A percentile compares a stretch with the other conserved stretches of the same genome.
Conservation (phyloP, 805 yeast species). For the Clavispora carvajalis region DNA sequence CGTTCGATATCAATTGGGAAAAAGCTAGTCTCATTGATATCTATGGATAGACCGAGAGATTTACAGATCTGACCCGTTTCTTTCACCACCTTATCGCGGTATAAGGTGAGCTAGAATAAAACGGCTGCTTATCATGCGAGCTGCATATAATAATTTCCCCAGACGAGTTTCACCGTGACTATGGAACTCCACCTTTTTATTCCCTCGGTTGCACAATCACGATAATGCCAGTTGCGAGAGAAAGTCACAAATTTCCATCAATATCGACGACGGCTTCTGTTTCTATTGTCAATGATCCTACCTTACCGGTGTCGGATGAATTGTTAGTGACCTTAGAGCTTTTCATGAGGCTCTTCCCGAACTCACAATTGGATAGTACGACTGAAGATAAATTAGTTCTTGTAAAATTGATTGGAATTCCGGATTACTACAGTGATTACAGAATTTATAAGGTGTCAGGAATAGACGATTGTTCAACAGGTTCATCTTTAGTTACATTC, state of each 20-base stretch:
- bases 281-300: slow-evolving; percentile 28
- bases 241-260: no score
- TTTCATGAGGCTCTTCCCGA: slow-evolving; percentile 28
- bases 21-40: no score
- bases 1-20: no score
- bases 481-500: slow-evolving; percentile 28
- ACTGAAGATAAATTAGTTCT: slow-evolving; percentile 21
- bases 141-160: slow-evolving; percentile 2
- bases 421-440: slow-evolving; percentile 30
- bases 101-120: no score
- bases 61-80: no score
- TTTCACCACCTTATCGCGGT: no score
- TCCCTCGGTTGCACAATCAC: no score
- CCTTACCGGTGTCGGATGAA: slow-evolving; percentile 19
- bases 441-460: slow-evolving; percentile 32
- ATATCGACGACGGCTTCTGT: slow-evolving; percentile 26
- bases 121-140: not conserved
- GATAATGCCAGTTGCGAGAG: slow-evolving; percentile 13
- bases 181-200: slow-evolving; percentile 2
- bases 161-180: not conserved
- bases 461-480: slow-evolving; percentile 22
- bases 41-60: no score
- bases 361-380: slow-evolving; percentile 5
- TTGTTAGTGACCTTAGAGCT: slow-evolving; percentile 32
- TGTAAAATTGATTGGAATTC: slow-evolving; percentile 35